These are phyloP conservation scores for Asterophora parasitica DNA, from an alignment of 768 basidiomycete species.

Conservation along the genomic window DNA sequence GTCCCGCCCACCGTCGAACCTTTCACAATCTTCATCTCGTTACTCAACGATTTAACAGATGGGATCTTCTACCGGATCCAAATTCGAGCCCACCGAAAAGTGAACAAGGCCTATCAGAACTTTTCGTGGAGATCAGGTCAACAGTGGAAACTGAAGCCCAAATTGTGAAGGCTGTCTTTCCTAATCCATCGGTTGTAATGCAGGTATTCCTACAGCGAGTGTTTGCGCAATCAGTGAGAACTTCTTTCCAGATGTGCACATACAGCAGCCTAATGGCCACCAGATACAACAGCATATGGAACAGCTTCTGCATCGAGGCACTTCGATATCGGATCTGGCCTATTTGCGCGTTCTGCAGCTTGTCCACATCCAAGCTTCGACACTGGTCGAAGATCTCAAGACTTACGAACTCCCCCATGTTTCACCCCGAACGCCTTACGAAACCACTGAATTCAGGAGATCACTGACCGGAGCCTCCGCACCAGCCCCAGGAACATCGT, in stretches of 20 bases:
- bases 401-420: constrained; percentile 77
- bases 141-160: constrained; percentile 96
- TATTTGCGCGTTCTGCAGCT: constrained; percentile 90
- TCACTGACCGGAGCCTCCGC: constrained; percentile 44
- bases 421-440: constrained; percentile 59
- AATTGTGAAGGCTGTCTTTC: constrained; percentile 98
- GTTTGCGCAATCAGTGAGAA: constrained; percentile 89
- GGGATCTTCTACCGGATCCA: constrained; percentile 78
- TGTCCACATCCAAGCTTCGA: constrained; percentile 72
- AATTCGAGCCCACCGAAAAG: constrained; percentile 68
- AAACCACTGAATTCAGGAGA: constrained; percentile 55
- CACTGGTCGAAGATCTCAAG: constrained; percentile 87
- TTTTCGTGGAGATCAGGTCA: constrained; percentile 82
- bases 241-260: background rate
- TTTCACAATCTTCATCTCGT: background rate
- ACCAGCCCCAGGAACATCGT: constrained; percentile 41
- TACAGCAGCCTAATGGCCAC: background rate
- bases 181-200: constrained; percentile 94
- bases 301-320: constrained; percentile 71
- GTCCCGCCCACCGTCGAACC: constrained; percentile 15
- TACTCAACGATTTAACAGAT: constrained; percentile 42
- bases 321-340: constrained; percentile 78
- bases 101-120: constrained; percentile 72
- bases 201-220: constrained; percentile 96
- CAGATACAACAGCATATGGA: constrained; percentile 98